These are phyloP conservation scores for Yamadazyma atmosphaerica DNA, from an alignment of 1,139 yeast genomes.

Conservation along the genomic window DNA sequence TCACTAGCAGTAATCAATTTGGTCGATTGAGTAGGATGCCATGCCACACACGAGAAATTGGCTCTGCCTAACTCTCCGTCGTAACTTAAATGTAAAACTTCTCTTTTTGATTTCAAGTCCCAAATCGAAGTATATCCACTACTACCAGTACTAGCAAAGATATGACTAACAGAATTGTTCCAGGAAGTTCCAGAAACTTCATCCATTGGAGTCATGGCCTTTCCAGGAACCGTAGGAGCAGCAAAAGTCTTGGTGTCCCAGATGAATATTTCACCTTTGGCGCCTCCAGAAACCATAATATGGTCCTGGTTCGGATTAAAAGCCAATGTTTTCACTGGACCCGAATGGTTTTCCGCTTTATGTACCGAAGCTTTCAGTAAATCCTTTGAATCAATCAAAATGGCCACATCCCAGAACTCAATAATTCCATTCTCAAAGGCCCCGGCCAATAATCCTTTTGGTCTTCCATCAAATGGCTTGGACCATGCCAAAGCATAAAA, in stretches of 20 bases:
- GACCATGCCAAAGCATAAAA: conserved; percentile 92
- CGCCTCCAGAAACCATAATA: conserved; percentile 83
- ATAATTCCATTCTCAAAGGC: conserved; percentile 84
- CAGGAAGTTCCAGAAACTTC: conserved; percentile 84
- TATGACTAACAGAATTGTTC: conserved; percentile 84
- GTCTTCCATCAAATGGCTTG: conserved; percentile 53
- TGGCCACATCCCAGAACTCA: conserved; percentile 70
- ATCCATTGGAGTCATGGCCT: conserved; percentile 78
- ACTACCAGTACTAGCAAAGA: conserved; percentile 85
- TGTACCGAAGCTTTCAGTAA: conserved; percentile 45
- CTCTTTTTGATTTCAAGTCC: conserved; percentile 88
- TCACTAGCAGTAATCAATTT: conserved; percentile 86
- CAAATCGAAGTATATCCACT: conserved; percentile 88
- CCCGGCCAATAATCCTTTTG: conserved; percentile 73
- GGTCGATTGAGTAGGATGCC: conserved; percentile 89
- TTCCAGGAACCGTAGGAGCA: conserved; percentile 72
- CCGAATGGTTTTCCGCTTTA: conserved; percentile 60
- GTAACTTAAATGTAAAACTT: conserved; percentile 79
- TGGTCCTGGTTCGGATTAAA: conserved; percentile 77
- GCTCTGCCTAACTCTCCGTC: conserved; percentile 57
- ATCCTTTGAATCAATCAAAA: conserved; percentile 39
- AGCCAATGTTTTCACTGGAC: conserved; percentile 70
- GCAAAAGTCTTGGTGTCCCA: conserved; percentile 78
- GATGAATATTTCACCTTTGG: conserved; percentile 79
- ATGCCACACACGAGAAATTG: conserved; percentile 66